Conservation (phyloP, 345 rosid genomes). For the Pugionium cornutum region DNA sequence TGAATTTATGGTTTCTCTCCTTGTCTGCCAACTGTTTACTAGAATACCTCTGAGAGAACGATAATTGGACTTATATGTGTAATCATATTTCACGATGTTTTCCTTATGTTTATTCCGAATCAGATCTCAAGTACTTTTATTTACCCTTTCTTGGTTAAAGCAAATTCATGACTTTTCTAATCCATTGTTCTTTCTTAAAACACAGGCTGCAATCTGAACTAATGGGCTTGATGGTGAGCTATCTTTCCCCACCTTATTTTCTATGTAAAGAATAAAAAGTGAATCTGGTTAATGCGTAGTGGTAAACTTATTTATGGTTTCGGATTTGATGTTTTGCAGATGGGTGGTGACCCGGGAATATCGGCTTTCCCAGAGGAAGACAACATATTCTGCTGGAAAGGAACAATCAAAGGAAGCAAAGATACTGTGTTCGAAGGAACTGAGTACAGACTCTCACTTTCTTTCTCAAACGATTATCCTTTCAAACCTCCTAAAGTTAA, state of each 20-base stretch:
- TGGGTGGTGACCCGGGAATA: slow-evolving; percentile 91
- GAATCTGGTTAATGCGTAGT: neutral
- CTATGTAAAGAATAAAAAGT: neutral
- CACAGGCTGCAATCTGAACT: slow-evolving; percentile 90
- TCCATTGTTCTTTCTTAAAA: slow-evolving; percentile 2
- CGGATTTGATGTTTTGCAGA: slow-evolving; percentile 44
- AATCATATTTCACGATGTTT: neutral
- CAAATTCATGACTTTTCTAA: slow-evolving; percentile 1
- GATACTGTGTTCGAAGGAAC: slow-evolving; percentile 94
- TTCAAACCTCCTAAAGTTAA: slow-evolving; percentile 93
- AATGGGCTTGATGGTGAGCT: slow-evolving; percentile 88
- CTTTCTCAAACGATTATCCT: slow-evolving; percentile 89
- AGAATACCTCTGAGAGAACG: slow-evolving; percentile 18
- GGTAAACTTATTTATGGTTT: neutral
- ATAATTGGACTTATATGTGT: neutral
- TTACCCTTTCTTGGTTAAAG: neutral
- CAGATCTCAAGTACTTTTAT: neutral
- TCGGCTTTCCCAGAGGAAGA: slow-evolving; percentile 98
- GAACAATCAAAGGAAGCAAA: slow-evolving; percentile 87
- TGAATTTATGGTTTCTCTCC: neutral
- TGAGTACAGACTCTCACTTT: slow-evolving; percentile 81
- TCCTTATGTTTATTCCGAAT: neutral
- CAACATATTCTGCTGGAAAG: slow-evolving; percentile 97
- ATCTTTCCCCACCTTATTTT: neutral
- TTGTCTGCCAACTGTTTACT: slow-evolving; percentile 27